Percentiles rank a stretch among this genome's conserved stretches.
Conservation (phyloP, 1,284 basidiomycete species). For the Rhodotorula sp. region DNA sequence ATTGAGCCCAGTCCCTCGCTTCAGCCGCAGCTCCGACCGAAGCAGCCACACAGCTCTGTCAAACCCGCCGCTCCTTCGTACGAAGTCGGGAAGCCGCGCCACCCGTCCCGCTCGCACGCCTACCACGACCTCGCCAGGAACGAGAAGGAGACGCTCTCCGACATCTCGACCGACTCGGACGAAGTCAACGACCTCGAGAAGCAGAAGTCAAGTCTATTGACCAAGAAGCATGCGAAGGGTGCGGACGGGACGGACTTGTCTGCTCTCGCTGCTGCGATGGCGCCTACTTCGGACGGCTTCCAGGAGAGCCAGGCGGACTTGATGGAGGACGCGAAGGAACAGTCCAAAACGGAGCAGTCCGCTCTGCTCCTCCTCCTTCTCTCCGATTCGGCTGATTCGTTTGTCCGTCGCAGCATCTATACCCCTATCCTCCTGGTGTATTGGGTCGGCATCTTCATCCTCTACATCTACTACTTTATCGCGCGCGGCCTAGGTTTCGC, state of each 20-base stretch:
- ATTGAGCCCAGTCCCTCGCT: not conserved
- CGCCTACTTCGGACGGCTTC: constrained; percentile 29
- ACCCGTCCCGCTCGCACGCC: not conserved
- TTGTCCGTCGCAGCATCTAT: not conserved
- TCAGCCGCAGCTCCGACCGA: not conserved
- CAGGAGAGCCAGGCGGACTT: constrained; percentile 20
- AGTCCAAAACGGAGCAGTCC: constrained; percentile 20
- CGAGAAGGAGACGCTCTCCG: not conserved
- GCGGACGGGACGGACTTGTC: not conserved
- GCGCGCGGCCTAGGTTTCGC: constrained; percentile 7
- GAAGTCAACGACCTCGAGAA: constrained; percentile 6
- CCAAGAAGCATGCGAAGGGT: not conserved
- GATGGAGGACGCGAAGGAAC: constrained; percentile 10
- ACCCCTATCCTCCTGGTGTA: constrained; percentile 19
- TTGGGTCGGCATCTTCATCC: constrained; percentile 17
- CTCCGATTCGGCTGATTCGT: not conserved
- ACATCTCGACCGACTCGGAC: not conserved
- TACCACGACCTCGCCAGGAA: not conserved
- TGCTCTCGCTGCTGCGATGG: constrained; percentile 3
- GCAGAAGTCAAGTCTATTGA: constrained; percentile 5
- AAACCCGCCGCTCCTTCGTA: no score
- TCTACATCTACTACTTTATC: constrained; percentile 24
- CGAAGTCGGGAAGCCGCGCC: constrained; percentile 8
- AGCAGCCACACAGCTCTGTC: not conserved
- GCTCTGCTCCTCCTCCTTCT: not conserved